Percentiles rank a stretch among this genome's conserved stretches.
These are phyloP conservation scores for Pleurostoma richardsiae DNA, from an alignment of 2,329 filamentous ascomycete species.

Conservation along the genomic window DNA sequence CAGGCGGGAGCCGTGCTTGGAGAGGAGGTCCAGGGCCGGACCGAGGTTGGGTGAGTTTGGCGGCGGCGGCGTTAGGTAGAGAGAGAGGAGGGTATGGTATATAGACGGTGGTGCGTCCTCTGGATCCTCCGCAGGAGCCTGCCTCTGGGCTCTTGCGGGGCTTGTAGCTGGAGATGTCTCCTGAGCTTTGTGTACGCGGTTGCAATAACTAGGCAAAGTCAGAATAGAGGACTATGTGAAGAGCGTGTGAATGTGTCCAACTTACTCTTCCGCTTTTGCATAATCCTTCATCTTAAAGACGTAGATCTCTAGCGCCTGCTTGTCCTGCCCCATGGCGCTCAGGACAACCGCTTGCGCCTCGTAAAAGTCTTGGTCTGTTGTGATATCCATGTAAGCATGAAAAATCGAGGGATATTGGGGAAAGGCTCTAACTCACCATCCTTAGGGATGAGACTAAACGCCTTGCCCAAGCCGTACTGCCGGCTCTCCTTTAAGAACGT, in stretches of 20 bases:
- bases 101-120: slow-evolving; percentile 66
- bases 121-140: slow-evolving; percentile 27
- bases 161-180: slow-evolving; percentile 29
- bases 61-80: slow-evolving; percentile 79
- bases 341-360: slow-evolving; percentile 87
- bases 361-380: slow-evolving; percentile 73
- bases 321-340: slow-evolving; percentile 92
- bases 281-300: slow-evolving; percentile 91
- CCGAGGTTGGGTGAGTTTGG: slow-evolving; percentile 67
- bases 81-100: slow-evolving; percentile 83
- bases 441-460: slow-evolving; percentile 71
- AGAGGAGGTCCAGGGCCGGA: slow-evolving; percentile 82
- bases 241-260: slow-evolving; percentile 14
- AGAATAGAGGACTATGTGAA: background rate
- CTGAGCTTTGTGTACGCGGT: slow-evolving; percentile 67
- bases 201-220: slow-evolving; percentile 66
- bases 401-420: slow-evolving; percentile 6
- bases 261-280: slow-evolving; percentile 85
- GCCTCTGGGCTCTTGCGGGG: slow-evolving; percentile 21
- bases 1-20: slow-evolving; percentile 84
- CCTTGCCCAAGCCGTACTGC: slow-evolving; percentile 75
- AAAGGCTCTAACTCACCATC: slow-evolving; percentile 54
- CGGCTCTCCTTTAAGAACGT: slow-evolving; percentile 69
- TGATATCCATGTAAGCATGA: background rate
- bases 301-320: slow-evolving; percentile 94